A percentile compares a stretch with the other conserved stretches of the same genome.
phyloP scores from a whole-genome alignment of 441 rosid genomes.

The Gossypium schwendimanii region DNA sequence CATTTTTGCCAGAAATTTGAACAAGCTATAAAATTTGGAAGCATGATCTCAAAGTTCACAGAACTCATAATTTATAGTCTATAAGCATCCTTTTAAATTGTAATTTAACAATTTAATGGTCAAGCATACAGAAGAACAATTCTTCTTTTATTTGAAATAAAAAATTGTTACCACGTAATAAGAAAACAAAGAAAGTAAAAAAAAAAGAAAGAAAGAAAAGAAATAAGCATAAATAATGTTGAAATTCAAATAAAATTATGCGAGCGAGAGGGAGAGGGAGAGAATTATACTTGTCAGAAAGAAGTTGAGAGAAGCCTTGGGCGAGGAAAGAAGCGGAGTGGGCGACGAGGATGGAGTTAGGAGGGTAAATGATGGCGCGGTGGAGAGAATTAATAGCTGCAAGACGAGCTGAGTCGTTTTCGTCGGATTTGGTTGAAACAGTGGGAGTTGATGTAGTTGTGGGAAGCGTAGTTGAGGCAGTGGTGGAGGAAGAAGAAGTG shows the following conservation, averaged over 20 bases:
- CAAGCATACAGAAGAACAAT: background rate
- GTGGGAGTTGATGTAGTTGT: conserved; percentile 12
- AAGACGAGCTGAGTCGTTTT: conserved; percentile 57
- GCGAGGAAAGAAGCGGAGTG: conserved; percentile 85
- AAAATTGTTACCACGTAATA: background rate
- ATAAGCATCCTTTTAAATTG: background rate
- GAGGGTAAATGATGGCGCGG: conserved; percentile 78
- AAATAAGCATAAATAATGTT: background rate
- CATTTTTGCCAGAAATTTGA: background rate
- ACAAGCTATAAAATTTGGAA: background rate
- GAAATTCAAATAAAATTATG: background rate
- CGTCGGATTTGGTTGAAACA: conserved; percentile 29
- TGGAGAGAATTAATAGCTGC: conserved; percentile 76
- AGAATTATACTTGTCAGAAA: conserved; percentile 58
- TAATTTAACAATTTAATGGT: background rate
- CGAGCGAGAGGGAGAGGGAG: background rate
- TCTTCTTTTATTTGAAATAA: background rate
- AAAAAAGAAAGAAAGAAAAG: too few species aligned
- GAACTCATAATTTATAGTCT: background rate
- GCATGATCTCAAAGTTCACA: background rate
- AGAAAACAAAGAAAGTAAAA: too few species aligned
- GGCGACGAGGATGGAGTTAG: conserved; percentile 70
- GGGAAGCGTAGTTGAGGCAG: conserved; percentile 19
- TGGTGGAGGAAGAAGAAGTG: conserved; percentile 27
- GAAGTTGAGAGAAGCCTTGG: conserved; percentile 83